phyloP scores from a whole-genome alignment of 768 basidiomycete genomes.

The Boletus edulis region DNA sequence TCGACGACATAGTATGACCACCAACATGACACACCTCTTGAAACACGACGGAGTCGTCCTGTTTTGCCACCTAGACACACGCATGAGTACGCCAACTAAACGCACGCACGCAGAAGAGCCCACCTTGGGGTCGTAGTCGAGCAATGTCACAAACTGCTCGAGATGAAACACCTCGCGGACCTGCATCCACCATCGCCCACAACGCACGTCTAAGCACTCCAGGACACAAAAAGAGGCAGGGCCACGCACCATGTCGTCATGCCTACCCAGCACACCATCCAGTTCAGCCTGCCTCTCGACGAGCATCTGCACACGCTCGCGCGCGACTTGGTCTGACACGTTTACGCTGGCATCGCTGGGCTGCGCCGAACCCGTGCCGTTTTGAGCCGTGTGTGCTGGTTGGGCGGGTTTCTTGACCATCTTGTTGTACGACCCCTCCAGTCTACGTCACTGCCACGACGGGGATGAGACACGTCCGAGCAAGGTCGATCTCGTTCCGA shows the following conservation, averaged over 20 bases:
- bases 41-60: conserved; percentile 71
- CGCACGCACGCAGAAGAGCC: background rate
- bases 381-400: background rate
- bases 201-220: background rate
- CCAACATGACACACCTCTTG: conserved; percentile 51
- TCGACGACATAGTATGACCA: background rate
- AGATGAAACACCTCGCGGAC: conserved; percentile 89
- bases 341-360: background rate
- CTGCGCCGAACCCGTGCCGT: background rate
- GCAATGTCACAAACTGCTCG: conserved; percentile 73
- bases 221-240: background rate
- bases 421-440: background rate
- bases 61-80: conserved; percentile 59
- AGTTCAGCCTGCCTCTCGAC: conserved; percentile 57
- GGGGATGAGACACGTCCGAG: background rate
- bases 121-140: conserved; percentile 76
- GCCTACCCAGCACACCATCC: conserved; percentile 55
- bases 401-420: conserved; percentile 26
- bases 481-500: background rate
- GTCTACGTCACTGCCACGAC: conserved; percentile 7
- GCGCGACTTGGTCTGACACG: conserved; percentile 25
- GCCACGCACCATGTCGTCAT: conserved; percentile 70
- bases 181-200: conserved; percentile 33
- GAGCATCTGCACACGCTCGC: conserved; percentile 48
- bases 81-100: conserved; percentile 1